These are phyloP conservation scores for Dioscorea alata DNA, from an alignment of 106 monocot species.

Conservation along the genomic window DNA sequence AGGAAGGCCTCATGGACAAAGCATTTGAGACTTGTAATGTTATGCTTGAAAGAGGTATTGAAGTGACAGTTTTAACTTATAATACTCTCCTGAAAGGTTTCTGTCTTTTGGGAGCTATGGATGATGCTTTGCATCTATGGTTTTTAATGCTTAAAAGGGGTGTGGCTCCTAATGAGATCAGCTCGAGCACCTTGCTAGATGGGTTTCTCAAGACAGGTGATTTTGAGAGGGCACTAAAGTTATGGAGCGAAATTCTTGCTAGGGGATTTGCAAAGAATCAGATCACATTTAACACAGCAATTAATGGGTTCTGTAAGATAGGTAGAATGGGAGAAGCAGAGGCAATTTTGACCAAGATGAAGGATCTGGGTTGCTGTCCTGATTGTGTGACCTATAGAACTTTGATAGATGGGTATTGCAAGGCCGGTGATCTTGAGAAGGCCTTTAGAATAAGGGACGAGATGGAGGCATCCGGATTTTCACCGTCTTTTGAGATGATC, in stretches of 20 bases:
- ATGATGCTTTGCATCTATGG: slow-evolving; percentile 83
- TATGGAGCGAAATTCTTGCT: slow-evolving; percentile 74
- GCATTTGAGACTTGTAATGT: slow-evolving; percentile 65
- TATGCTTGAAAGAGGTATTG: slow-evolving; percentile 57
- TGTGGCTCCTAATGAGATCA: slow-evolving; percentile 80
- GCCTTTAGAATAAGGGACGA: slow-evolving; percentile 51
- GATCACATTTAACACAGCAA: slow-evolving; percentile 58
- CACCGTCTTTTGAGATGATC: slow-evolving; percentile 69
- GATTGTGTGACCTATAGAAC: slow-evolving; percentile 70
- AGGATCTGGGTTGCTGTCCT: slow-evolving; percentile 54
- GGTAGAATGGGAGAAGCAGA: slow-evolving; percentile 67
- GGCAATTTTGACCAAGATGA: slow-evolving; percentile 60
- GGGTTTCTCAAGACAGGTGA: slow-evolving; percentile 68
- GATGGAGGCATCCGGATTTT: slow-evolving; percentile 58
- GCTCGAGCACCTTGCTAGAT: slow-evolving; percentile 69
- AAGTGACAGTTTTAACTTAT: slow-evolving; percentile 53
- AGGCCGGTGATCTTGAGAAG: slow-evolving; percentile 45
- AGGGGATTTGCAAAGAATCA: slow-evolving; percentile 63
- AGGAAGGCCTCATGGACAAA: slow-evolving; percentile 49
- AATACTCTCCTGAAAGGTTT: slow-evolving; percentile 85
- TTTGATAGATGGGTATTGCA: slow-evolving; percentile 80
- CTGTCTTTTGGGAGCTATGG: slow-evolving; percentile 30
- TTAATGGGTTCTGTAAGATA: slow-evolving; percentile 78
- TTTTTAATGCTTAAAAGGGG: slow-evolving; percentile 86
- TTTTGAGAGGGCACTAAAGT: slow-evolving; percentile 47